These are phyloP conservation scores for Atkinsonella hypoxylon DNA, from an alignment of 2,329 filamentous ascomycete genomes.

Conservation along the genomic window DNA sequence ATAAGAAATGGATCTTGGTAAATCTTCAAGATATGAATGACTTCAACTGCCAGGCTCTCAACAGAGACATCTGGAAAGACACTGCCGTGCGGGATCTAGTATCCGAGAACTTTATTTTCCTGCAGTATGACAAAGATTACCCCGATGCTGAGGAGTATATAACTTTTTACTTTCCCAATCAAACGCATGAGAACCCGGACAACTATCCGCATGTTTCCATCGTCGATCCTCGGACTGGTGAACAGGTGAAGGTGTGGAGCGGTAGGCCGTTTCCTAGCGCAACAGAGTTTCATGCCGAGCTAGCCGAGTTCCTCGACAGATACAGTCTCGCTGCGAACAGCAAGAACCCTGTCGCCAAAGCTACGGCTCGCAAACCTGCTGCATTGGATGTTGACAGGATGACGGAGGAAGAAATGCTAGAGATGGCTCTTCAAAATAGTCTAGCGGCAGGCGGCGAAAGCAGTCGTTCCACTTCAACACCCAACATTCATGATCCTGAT, in stretches of 20 bases:
- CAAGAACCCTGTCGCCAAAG: constrained; percentile 81
- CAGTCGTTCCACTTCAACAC: constrained; percentile 23
- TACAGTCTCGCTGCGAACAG: constrained; percentile 82
- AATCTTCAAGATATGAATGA: constrained; percentile 90
- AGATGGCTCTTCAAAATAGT: constrained; percentile 86
- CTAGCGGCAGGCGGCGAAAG: constrained; percentile 40
- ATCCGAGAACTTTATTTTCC: constrained; percentile 85
- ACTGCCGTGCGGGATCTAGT: constrained; percentile 65
- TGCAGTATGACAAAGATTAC: constrained; percentile 87
- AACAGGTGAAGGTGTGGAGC: constrained; percentile 95
- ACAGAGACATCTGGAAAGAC: constrained; percentile 95
- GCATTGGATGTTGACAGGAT: constrained; percentile 70
- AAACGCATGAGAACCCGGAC: constrained; percentile 64
- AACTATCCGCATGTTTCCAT: constrained; percentile 95
- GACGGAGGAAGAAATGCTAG: constrained; percentile 95
- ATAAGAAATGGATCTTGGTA: constrained; percentile 88
- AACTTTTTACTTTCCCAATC: constrained; percentile 72
- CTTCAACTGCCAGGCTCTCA: constrained; percentile 89
- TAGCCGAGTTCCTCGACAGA: constrained; percentile 92
- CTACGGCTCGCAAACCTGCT: constrained; percentile 48
- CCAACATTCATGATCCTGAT: constrained; percentile 69
- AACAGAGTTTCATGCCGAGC: constrained; percentile 75
- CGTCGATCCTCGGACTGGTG: constrained; percentile 86
- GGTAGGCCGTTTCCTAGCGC: constrained; percentile 67
- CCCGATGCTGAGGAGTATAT: constrained; percentile 67